These are phyloP conservation scores for Aspergillus sp. DNA, from an alignment of 2,329 filamentous ascomycete species.

Conservation along the genomic window DNA sequence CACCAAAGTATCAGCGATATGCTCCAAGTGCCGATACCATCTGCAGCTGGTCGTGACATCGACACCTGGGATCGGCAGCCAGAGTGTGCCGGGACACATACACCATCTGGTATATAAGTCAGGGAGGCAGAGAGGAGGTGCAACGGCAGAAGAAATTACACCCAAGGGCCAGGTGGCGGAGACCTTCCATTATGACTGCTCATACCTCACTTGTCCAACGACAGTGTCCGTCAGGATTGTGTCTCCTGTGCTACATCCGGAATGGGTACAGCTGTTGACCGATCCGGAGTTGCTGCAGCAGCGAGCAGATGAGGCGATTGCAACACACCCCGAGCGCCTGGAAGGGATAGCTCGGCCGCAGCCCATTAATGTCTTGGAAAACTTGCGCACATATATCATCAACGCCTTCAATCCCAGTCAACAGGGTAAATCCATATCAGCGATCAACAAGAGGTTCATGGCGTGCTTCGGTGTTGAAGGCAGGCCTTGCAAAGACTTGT, in stretches of 20 bases:
- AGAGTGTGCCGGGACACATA: constrained; percentile 54
- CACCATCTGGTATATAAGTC: constrained; percentile 61
- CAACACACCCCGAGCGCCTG: constrained; percentile 55
- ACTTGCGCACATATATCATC: constrained; percentile 60
- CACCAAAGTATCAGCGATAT: constrained; percentile 63
- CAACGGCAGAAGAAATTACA: constrained; percentile 25
- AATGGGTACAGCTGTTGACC: constrained; percentile 55
- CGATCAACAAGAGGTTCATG: constrained; percentile 65
- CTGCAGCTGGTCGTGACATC: constrained; percentile 61
- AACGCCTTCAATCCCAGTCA: constrained; percentile 58
- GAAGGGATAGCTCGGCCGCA: constrained; percentile 55
- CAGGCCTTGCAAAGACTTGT: constrained; percentile 55
- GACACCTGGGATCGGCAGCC: constrained; percentile 48
- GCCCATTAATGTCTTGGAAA: constrained; percentile 58
- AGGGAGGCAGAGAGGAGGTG: constrained; percentile 33
- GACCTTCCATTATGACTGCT: constrained; percentile 60
- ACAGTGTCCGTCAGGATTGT: constrained; percentile 55
- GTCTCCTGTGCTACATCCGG: constrained; percentile 54
- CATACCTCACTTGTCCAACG: constrained; percentile 58
- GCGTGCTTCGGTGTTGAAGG: constrained; percentile 63
- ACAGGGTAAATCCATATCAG: constrained; percentile 57
- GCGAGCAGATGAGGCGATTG: constrained; percentile 57
- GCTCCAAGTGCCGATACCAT: constrained; percentile 63
- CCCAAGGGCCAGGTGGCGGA: constrained; percentile 43
- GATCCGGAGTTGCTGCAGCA: constrained; percentile 55